Base-by-base conservation (phyloP, 169 alveolate species). In the Cryptosporidium ryanae region DNA sequence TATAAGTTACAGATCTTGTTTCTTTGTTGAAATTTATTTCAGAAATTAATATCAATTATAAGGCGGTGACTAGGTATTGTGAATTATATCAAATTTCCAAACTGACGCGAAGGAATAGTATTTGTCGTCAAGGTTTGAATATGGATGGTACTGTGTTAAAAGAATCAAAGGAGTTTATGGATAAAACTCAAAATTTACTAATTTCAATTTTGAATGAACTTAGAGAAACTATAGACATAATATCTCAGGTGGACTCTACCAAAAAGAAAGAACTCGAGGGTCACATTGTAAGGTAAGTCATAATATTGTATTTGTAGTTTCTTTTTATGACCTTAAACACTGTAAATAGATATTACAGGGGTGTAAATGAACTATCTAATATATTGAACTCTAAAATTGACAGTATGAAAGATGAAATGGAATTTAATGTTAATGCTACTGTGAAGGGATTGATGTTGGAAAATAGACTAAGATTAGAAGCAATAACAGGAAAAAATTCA, bases 371-470 rank as follows among this genome's bases (percentile, higher is more conserved):
- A 17, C 87, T 76, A 32, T 76, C 87, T 15, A 59, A 61, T 15
- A 18, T 76, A 18, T 18, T 76, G 32, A 76, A 76, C 59, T 15
- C 31, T 13, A 76, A 61, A 50, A 76, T 76, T 7, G 63, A 76
- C 21, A 55, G 2, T 13, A 76, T 76, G 70, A 17, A 38, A 7
- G 87, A 76, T 25, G n/a, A 59, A 6, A 2, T 59, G 70, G 87
- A 76, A 34, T 59, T 76, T 34, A 67, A 76, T 25, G 87, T 76
- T 38, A 76, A 76, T 32, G 23, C 87, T 59, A 61, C 68, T 18
- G 31, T 76, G 12, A 63, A 76, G n/a, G 63, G 87, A 44, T 13
- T 76, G 18, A 38, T 76, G 49, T 25, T 76, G 10, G 68, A 76
- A 25, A 59, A 76, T 31, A 12, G 18, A 44, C 48, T 55, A 59